Evolutionary conservation across 768 basidiomycete genomes (phyloP).

Genomic region (Ramaria sp.): DNA sequence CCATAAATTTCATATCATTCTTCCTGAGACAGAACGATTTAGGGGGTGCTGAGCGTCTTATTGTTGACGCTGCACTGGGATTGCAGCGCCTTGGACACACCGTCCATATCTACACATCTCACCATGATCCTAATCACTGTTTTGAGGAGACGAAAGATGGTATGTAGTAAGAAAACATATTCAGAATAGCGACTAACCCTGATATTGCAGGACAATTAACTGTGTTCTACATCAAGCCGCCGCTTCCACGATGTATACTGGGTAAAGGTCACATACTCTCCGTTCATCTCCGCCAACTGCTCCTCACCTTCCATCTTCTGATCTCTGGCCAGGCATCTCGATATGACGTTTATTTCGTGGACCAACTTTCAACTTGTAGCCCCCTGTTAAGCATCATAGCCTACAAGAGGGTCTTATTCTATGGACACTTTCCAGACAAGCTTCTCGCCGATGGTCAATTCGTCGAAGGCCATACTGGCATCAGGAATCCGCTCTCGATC

Average conservation of each 20-base stretch:
- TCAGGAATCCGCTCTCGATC: no score
- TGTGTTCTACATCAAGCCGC: conserved; percentile 57
- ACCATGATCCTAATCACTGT: no score
- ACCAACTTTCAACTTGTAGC: conserved; percentile 91
- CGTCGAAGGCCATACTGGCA: no score
- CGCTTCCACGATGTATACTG: conserved; percentile 70
- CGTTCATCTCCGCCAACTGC: no score
- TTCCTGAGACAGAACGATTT: no score
- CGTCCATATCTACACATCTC: conserved; percentile 89
- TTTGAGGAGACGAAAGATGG: no score
- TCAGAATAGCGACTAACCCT: conserved; percentile 30
- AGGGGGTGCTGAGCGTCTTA: no score
- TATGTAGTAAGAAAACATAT: no score
- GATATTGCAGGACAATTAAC: conserved; percentile 60
- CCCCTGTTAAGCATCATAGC: conserved; percentile 76
- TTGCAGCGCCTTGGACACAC: conserved; percentile 67
- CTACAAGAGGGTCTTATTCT: no score
- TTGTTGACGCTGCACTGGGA: no score
- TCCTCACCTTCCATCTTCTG: conserved; percentile 63
- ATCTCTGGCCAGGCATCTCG: conserved; percentile 26
- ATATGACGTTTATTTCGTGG: conserved; percentile 86
- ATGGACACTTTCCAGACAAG: no score
- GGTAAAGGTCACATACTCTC: conserved; percentile 83
- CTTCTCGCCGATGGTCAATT: conserved; percentile 63
- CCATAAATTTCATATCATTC: not conserved